A percentile compares a stretch with the other conserved stretches of the same genome.
These are phyloP conservation scores for Colletotrichum scovillei DNA, from an alignment of 2,329 filamentous ascomycete species.

Conservation along the genomic window DNA sequence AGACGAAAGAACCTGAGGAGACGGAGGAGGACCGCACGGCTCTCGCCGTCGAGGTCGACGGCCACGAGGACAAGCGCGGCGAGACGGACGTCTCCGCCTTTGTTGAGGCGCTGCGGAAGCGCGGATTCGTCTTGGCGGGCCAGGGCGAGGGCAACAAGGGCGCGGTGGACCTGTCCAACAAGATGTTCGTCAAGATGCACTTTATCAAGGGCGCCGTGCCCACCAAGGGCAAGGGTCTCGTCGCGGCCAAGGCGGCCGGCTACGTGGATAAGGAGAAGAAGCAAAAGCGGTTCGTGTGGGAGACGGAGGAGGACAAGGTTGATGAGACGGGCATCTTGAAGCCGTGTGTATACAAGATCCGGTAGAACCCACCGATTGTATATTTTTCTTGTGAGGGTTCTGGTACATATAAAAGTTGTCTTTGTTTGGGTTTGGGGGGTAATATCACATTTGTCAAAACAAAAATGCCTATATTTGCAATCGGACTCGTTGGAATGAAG, in stretches of 20 bases:
- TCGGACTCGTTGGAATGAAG: too few species aligned
- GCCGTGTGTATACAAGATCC: conserved; percentile 94
- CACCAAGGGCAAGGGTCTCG: conserved; percentile 78
- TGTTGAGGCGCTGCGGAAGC: conserved; percentile 80
- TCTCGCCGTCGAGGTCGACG: conserved; percentile 78
- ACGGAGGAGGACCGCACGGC: conserved; percentile 61
- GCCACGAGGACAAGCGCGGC: conserved; percentile 68
- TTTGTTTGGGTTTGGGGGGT: background rate
- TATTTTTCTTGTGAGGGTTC: background rate
- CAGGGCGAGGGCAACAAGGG: conserved; percentile 54
- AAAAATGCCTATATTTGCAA: background rate
- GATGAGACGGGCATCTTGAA: conserved; percentile 80
- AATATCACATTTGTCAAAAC: background rate
- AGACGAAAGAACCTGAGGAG: conserved; percentile 54
- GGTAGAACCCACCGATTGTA: conserved; percentile 57
- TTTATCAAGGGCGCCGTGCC: conserved; percentile 88
- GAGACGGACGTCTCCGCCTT: conserved; percentile 92
- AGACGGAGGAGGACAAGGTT: conserved; percentile 62
- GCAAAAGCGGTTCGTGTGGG: conserved; percentile 69
- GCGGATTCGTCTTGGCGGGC: conserved; percentile 86
- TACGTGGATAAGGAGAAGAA: conserved; percentile 56
- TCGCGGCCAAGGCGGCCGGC: conserved; percentile 68
- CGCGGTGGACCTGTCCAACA: conserved; percentile 86
- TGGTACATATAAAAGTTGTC: conserved; percentile 11
- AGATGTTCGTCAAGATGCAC: conserved; percentile 98